A percentile compares a stretch with the other conserved stretches of the same genome.
These are phyloP conservation scores for Thozetella sp. DNA, from an alignment of 495 filamentous ascomycete genomes.

Conservation along the genomic window DNA sequence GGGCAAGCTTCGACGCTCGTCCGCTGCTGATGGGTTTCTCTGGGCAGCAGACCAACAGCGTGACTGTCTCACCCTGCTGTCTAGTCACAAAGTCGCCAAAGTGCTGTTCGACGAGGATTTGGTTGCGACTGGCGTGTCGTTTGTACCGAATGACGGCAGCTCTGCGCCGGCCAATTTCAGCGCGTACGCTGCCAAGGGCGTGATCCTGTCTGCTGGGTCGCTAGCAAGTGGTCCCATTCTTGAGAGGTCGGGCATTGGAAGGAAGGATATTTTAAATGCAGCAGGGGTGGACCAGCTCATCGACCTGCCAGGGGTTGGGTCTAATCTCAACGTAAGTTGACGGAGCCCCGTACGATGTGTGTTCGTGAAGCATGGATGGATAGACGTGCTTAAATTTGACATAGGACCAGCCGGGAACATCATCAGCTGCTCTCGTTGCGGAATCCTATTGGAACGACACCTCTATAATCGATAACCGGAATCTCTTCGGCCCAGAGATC, in stretches of 20 bases:
- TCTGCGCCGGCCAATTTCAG: not conserved
- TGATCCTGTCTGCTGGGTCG: constrained; percentile 4
- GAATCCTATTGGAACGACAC: constrained; percentile 2
- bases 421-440: not conserved
- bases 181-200: constrained; percentile 1
- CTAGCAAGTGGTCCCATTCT: constrained; percentile 5
- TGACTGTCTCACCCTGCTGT: not conserved
- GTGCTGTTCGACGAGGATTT: not conserved
- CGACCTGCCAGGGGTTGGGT: constrained; percentile 6
- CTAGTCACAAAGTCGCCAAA: constrained; percentile 4
- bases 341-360: not conserved
- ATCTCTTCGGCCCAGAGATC: constrained; percentile 8
- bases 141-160: not conserved
- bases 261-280: not conserved
- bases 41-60: constrained; percentile 4
- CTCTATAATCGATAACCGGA: constrained; percentile 1
- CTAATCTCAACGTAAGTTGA: constrained; percentile 4
- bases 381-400: not conserved
- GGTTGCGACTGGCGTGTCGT: not conserved
- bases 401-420: constrained; percentile 8
- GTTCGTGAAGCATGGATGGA: not conserved
- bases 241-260: constrained; percentile 8
- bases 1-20: constrained; percentile 2
- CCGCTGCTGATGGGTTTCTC: constrained; percentile 6
- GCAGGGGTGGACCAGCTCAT: not conserved